Evolutionary conservation across 2,329 filamentous ascomycete species (phyloP), one percentile per base, ranked within the genome.

Genomic region (Coleophoma cylindrospora): DNA sequence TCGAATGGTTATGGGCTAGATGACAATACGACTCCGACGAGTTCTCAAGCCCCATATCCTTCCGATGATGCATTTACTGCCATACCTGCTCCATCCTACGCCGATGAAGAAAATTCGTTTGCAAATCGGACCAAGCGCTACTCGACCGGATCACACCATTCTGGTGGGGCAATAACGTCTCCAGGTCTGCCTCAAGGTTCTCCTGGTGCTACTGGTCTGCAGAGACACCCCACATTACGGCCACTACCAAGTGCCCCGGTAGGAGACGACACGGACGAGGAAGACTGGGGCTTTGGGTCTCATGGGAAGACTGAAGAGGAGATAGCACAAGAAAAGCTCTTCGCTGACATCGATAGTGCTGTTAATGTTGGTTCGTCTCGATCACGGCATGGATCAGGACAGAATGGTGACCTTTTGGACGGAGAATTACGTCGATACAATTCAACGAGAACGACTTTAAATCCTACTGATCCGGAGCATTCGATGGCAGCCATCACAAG

Each of bases 401-500:
- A 50, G 13, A 77, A 80, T 55, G 75, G 76, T 34, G 67, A 69
- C 54, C 65, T 75, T 17, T 67, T 70, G 2, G 73, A 76, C 19
- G 71, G 74, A 19, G 74, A 79, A 38, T 54, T 71, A 36, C 71
- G 72, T 40, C 72, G 74, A 45, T 78, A 77, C 57, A 70, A 74
- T 56, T 79, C 78, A 1, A 72, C 66, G 33, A 74, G 73, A 7
- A 76, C 72, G n/a, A 79, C 74, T 14, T 49, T 69, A 40, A 68
- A 67, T 36, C 57, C 64, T 34, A 62, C 67, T 15, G 67, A 70
- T 4, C 66, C 79, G 27, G 75, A 74, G 36, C 71, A 74, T 45
- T 77, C 77, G 55, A 79, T 78, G 2, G 73, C 66, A 15, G 74
- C 74, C 4, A 75, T 73, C 6, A 79, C 74, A 13, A 38, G 13